Base-by-base conservation (phyloP, 495 filamentous ascomycete genomes). In the Penicillium robsamsonii region DNA sequence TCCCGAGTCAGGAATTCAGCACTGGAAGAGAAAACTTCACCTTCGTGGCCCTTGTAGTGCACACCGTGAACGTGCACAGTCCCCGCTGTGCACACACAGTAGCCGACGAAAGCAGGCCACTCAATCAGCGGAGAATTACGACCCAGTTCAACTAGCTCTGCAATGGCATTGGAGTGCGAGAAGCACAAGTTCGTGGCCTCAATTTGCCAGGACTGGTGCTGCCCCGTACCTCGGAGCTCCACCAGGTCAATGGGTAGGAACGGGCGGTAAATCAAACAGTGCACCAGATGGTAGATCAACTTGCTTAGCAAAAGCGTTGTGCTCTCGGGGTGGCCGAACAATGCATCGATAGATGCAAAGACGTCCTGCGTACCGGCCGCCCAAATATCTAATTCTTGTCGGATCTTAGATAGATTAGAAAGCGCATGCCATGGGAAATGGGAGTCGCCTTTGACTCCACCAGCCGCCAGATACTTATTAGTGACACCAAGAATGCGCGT, bases 121-220 rank as follows among this genome's bases (percentile, higher is more conserved):
- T 92, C 89, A 33, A 91, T 82, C 8, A 85, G 78, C 4, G 83
- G 77, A 35, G 77, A 78, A 37, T 74, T 76, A 46, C 84, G 83
- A 1, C 87, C 89, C 20, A 92, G 80, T 65, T 91, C 87, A 18
- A 92, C 88, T 1, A 95, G 75, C 59, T 93, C 90, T 5, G 87
- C 85, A 48, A 95, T 91, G 1, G 89, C 89, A 68, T 93, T 95
- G 9, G 90, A 88, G 60, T 95, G 90, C 15, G 89, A 78, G 68
- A 95, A 92, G 68, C 90, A 93, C 49, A 92, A 80, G 56, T 92
- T 91, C 1, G 89, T 92, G 0, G 89, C 87, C 62, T 91, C 89
- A 49, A 92, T 92, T 68, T 93, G 90, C 90, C 90, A 95, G 33
- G 88, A 91, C 65, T 92, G 89, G 59, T 95, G 89, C 63, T 93